These are phyloP conservation scores for Nakataea oryzae DNA, from an alignment of 2,329 filamentous ascomycete species.

Conservation along the genomic window DNA sequence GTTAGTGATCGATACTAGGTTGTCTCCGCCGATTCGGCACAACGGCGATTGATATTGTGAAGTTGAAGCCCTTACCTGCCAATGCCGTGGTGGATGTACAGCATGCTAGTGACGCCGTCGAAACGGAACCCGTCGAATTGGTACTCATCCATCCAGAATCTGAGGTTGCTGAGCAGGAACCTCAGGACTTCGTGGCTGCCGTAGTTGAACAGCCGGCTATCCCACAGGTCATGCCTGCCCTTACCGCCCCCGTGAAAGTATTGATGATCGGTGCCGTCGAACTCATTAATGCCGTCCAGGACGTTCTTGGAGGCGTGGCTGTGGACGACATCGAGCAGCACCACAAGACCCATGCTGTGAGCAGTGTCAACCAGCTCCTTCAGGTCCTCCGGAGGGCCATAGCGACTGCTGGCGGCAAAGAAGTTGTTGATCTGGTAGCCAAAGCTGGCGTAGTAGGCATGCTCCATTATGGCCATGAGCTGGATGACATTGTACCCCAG, in stretches of 20 bases:
- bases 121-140: constrained; percentile 95
- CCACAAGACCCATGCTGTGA: constrained; percentile 79
- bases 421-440: constrained; percentile 99
- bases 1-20: neutral
- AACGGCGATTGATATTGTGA: neutral
- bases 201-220: constrained; percentile 95
- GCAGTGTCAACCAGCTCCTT: constrained; percentile 96
- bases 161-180: constrained; percentile 90
- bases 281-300: constrained; percentile 86
- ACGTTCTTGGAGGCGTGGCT: constrained; percentile 98
- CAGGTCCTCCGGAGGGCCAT: constrained; percentile 84
- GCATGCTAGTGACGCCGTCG: constrained; percentile 97
- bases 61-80: constrained; percentile 61
- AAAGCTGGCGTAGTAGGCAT: constrained; percentile 98
- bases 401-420: constrained; percentile 93
- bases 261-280: constrained; percentile 87
- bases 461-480: constrained; percentile 98
- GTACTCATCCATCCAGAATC: constrained; percentile 99
- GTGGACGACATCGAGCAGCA: constrained; percentile 92
- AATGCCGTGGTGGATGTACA: constrained; percentile 92
- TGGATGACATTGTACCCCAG: constrained; percentile 97
- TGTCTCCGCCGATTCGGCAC: neutral
- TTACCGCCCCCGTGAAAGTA: constrained; percentile 88
- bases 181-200: constrained; percentile 86
- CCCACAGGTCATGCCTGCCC: constrained; percentile 88